Evolutionary conservation across 768 basidiomycete species (phyloP).

Genomic region (Tephrocybe sp.): DNA sequence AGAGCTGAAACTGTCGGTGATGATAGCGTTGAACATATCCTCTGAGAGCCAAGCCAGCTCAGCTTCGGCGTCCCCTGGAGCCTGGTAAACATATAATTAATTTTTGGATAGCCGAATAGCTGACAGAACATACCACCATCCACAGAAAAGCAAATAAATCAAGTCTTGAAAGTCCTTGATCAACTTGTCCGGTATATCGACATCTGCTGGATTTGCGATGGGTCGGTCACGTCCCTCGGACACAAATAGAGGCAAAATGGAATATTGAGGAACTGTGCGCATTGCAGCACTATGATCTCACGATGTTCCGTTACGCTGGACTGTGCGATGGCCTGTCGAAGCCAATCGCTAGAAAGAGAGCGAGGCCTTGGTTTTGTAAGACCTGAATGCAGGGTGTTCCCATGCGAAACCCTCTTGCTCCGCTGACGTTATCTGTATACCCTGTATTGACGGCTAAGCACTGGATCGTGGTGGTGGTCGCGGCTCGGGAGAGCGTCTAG

Average conservation of each 20-base stretch:
- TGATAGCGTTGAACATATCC: background rate
- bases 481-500: conserved; percentile 1
- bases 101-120: background rate
- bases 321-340: background rate
- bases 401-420: conserved; percentile 1
- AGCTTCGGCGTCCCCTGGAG: conserved; percentile 11
- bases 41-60: conserved; percentile 13
- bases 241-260: conserved; percentile 9
- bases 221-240: conserved; percentile 12
- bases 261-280: conserved; percentile 4
- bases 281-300: conserved; percentile 6
- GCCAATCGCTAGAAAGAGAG: conserved; percentile 7
- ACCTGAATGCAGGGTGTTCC: background rate
- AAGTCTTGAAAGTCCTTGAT: conserved; percentile 7
- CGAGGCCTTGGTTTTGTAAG: background rate
- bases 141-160: conserved; percentile 6
- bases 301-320: conserved; percentile 4
- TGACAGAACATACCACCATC: conserved; percentile 9
- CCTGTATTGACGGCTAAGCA: conserved; percentile 4
- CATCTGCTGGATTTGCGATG: background rate
- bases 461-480: background rate
- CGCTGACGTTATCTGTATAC: background rate
- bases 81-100: background rate
- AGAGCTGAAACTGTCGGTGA: conserved; percentile 7
- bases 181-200: conserved; percentile 3